phyloP scores from a whole-genome alignment of 306 rosid species.

The Lupinus albus region DNA sequence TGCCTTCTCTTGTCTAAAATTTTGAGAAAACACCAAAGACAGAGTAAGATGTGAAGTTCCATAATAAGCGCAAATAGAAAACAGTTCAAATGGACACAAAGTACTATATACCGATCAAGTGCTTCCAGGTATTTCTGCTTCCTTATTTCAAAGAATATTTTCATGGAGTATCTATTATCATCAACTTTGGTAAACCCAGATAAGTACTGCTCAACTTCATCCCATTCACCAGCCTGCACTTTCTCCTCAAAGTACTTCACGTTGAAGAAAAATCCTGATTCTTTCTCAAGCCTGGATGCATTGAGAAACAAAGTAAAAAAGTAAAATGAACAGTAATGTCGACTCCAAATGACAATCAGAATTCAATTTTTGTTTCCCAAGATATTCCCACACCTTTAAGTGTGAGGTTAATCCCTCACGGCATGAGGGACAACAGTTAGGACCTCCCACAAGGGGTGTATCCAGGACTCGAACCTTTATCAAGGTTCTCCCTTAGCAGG shows the following conservation, averaged over 20 bases:
- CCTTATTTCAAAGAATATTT: slow-evolving; percentile 83
- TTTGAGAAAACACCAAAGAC: slow-evolving; percentile 6
- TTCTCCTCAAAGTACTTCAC: slow-evolving; percentile 88
- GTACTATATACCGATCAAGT: slow-evolving; percentile 67
- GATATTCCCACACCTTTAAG: not conserved
- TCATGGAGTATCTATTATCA: slow-evolving; percentile 89
- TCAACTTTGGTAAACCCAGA: slow-evolving; percentile 84
- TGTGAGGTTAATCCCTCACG: no score
- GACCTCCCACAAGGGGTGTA: not conserved
- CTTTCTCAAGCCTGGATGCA: slow-evolving; percentile 80
- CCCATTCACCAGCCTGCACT: slow-evolving; percentile 93
- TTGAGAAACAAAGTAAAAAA: slow-evolving; percentile 16
- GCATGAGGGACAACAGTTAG: no score
- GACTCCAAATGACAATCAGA: slow-evolving; percentile 23
- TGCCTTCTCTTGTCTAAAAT: slow-evolving; percentile 67
- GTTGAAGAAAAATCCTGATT: slow-evolving; percentile 86
- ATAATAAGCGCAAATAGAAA: not conserved
- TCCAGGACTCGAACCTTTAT: not conserved
- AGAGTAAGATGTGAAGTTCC: slow-evolving; percentile 32
- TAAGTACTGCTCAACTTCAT: slow-evolving; percentile 84
- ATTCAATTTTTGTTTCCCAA: not conserved
- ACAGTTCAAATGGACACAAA: not conserved
- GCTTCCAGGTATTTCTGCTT: slow-evolving; percentile 95
- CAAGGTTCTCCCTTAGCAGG: not conserved
- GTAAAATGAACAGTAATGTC: not conserved